phyloP scores from a whole-genome alignment of 257 asterid species.

The Solanum rostratum region DNA sequence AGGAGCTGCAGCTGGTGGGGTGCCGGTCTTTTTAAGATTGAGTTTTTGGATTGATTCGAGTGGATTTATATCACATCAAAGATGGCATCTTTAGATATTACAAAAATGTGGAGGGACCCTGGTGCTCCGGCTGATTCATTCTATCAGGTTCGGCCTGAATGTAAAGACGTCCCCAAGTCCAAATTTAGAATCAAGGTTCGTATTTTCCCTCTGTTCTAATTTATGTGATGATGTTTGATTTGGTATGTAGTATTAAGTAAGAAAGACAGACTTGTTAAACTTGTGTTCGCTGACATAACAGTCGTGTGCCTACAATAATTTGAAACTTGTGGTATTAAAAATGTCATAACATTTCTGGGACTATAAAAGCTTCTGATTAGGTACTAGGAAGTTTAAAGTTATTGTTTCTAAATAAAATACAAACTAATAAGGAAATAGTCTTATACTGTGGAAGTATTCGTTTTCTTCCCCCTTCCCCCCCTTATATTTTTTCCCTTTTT shows the following conservation, averaged over 20 bases:
- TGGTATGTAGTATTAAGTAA: background rate
- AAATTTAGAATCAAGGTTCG: constrained; percentile 91
- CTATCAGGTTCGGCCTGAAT: constrained; percentile 78
- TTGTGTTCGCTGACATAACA: background rate
- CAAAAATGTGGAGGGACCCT: constrained; percentile 61
- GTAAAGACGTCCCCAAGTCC: constrained; percentile 70
- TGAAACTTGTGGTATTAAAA: background rate
- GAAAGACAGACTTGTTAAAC: background rate
- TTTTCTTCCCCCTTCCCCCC: background rate
- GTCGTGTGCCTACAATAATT: background rate
- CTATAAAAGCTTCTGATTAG: background rate
- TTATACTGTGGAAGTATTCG: background rate
- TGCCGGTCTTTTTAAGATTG: background rate
- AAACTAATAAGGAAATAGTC: background rate
- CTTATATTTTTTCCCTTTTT: no score
- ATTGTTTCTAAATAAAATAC: background rate
- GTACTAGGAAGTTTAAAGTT: background rate
- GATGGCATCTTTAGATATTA: background rate
- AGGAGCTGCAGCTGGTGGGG: background rate
- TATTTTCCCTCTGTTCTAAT: background rate
- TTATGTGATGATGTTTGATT: background rate
- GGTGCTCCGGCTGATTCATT: constrained; percentile 87
- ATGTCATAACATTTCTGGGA: background rate
- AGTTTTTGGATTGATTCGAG: background rate
- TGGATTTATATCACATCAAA: background rate